phyloP scores from a whole-genome alignment of 2,329 filamentous ascomycete genomes.

The Aspergillus costaricaensis region DNA sequence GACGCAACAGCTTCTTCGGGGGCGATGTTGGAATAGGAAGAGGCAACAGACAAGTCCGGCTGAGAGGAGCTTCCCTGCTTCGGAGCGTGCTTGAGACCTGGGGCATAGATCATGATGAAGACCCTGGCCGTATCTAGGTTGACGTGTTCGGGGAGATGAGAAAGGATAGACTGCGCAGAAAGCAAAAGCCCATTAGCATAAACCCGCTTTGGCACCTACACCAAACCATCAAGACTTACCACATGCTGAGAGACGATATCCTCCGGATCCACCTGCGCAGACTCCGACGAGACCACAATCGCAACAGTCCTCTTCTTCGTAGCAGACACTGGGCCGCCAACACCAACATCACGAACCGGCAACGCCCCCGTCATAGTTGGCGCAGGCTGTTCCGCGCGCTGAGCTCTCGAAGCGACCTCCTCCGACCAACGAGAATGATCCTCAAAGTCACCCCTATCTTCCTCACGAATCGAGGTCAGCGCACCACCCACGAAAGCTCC shows the following conservation, averaged over 20 bases:
- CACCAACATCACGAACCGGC: conserved; percentile 34
- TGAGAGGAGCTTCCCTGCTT: conserved; percentile 48
- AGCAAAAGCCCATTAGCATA: conserved; percentile 12
- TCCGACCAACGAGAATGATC: conserved; percentile 93
- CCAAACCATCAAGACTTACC: conserved; percentile 56
- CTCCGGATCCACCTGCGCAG: conserved; percentile 58
- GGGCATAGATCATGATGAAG: conserved; percentile 88
- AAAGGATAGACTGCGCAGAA: conserved; percentile 71
- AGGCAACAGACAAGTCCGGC: conserved; percentile 66
- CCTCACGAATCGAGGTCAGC: conserved; percentile 78
- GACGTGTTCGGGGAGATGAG: conserved; percentile 77
- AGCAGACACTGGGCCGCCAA: conserved; percentile 29
- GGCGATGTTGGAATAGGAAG: conserved; percentile 85
- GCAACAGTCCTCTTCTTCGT: conserved; percentile 73
- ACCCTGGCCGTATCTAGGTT: conserved; percentile 74
- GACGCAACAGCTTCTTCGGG: conserved; percentile 61
- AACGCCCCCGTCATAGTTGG: conserved; percentile 34
- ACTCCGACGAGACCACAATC: conserved; percentile 82
- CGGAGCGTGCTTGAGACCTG: conserved; percentile 67
- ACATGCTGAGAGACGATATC: conserved; percentile 72
- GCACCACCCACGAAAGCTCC: conserved; percentile 81
- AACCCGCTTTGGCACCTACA: not conserved
- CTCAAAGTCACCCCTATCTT: conserved; percentile 75
- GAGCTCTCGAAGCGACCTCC: conserved; percentile 71
- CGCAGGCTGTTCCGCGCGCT: conserved; percentile 33